Evolutionary conservation across 257 asterid species (phyloP).

Genomic region (Buddleja alternifolia): DNA sequence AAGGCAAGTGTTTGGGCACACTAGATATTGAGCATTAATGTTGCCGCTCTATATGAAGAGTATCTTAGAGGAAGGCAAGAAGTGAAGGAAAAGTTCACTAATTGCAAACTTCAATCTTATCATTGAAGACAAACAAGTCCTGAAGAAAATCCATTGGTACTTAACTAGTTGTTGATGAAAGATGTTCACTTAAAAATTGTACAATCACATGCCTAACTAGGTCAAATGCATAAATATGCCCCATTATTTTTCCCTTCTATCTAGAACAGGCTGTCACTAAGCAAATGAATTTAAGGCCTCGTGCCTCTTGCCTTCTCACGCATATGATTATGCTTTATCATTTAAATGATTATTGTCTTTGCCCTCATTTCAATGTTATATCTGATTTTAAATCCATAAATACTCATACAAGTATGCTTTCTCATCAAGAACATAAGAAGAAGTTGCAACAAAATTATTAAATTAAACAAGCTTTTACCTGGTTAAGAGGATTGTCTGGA

Average conservation of each 20-base stretch:
- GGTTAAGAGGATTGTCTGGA: constrained; percentile 91
- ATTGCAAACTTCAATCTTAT: neutral
- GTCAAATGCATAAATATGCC: constrained; percentile 1
- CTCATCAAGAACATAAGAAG: neutral
- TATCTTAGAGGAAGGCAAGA: neutral
- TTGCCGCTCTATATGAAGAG: neutral
- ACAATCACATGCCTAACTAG: constrained; percentile 8
- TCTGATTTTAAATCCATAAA: neutral
- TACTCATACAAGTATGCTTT: neutral
- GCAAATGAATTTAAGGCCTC: neutral
- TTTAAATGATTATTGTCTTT: neutral
- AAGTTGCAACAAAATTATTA: neutral
- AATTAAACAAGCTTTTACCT: constrained; percentile 44
- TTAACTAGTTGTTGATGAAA: neutral
- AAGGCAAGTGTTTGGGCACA: constrained; percentile 7
- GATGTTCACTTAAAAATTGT: neutral
- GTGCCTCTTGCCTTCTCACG: neutral
- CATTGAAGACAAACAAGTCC: neutral
- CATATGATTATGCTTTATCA: neutral
- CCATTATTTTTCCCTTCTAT: neutral
- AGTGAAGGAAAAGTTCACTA: neutral
- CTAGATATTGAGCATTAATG: neutral
- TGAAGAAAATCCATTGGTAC: neutral
- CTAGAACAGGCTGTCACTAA: neutral
- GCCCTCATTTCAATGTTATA: neutral